phyloP scores from a whole-genome alignment of 768 basidiomycete genomes.

The Hericium erinaceus region DNA sequence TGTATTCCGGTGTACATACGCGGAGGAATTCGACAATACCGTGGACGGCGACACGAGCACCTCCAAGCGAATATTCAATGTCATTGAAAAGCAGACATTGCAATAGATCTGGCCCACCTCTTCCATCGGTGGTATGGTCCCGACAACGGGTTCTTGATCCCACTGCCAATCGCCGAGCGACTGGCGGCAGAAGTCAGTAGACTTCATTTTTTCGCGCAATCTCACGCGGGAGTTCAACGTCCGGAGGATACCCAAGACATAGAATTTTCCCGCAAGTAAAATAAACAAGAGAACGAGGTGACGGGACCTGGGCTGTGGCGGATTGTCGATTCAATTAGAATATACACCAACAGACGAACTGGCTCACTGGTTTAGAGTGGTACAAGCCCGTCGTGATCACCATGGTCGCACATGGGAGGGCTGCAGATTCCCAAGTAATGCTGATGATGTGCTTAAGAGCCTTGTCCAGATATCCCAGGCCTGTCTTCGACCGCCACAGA shows the following conservation, averaged over 20 bases:
- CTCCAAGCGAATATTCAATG: background rate
- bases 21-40: background rate
- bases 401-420: slow-evolving; percentile 27
- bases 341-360: slow-evolving; percentile 2
- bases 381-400: slow-evolving; percentile 22
- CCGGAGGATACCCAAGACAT: slow-evolving; percentile 20
- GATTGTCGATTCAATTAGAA: background rate
- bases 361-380: slow-evolving; percentile 24
- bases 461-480: slow-evolving; percentile 27
- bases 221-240: slow-evolving; percentile 21
- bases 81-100: background rate
- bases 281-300: slow-evolving; percentile 39
- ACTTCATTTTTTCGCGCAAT: slow-evolving; percentile 26
- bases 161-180: slow-evolving; percentile 31
- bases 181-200: slow-evolving; percentile 31
- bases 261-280: slow-evolving; percentile 42
- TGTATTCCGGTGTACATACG: background rate
- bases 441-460: slow-evolving; percentile 30
- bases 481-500: slow-evolving; percentile 32
- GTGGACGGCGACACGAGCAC: background rate
- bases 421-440: slow-evolving; percentile 31
- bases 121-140: background rate
- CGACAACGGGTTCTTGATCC: slow-evolving; percentile 14
- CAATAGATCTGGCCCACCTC: background rate
- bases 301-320: slow-evolving; percentile 2